A percentile compares a stretch with the other conserved stretches of the same genome.
Evolutionary conservation across 1,284 basidiomycete genomes (phyloP).

Genomic region (Malassezia equina): DNA sequence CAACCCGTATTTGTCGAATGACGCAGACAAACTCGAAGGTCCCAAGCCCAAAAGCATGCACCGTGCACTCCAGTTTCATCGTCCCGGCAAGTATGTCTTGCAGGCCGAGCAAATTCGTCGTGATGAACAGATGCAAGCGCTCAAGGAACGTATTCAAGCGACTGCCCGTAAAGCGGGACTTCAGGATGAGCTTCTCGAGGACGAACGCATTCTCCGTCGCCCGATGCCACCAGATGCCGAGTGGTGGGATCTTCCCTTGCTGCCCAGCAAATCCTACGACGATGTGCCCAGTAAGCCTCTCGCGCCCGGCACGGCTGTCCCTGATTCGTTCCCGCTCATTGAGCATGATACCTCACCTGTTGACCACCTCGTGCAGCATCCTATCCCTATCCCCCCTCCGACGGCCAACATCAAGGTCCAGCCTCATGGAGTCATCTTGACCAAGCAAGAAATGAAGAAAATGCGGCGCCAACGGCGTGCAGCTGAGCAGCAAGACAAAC

Average conservation of each 20-base stretch:
- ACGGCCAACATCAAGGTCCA: conserved; percentile 67
- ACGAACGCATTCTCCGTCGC: conserved; percentile 64
- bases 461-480: conserved; percentile 78
- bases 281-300: conserved; percentile 50
- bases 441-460: conserved; percentile 79
- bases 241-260: conserved; percentile 91
- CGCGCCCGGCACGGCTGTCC: conserved; percentile 53
- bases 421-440: conserved; percentile 49
- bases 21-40: conserved; percentile 1
- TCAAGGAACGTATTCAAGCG: conserved; percentile 86
- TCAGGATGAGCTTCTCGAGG: conserved; percentile 76
- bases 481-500: conserved; percentile 83
- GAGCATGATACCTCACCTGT: conserved; percentile 60
- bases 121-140: conserved; percentile 66
- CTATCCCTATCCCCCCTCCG: conserved; percentile 86
- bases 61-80: conserved; percentile 36
- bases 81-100: conserved; percentile 35
- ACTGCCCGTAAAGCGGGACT: conserved; percentile 82
- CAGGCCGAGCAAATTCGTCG: conserved; percentile 38
- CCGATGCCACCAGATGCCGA: conserved; percentile 77
- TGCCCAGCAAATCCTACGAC: conserved; percentile 68
- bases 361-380: conserved; percentile 87
- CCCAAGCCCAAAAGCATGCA: conserved; percentile 35
- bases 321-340: conserved; percentile 51
- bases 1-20: conserved; percentile 32